Evolutionary conservation across 805 yeast genomes (phyloP), one percentile per base, ranked within the genome.

Genomic region (Starmerella apis): DNA sequence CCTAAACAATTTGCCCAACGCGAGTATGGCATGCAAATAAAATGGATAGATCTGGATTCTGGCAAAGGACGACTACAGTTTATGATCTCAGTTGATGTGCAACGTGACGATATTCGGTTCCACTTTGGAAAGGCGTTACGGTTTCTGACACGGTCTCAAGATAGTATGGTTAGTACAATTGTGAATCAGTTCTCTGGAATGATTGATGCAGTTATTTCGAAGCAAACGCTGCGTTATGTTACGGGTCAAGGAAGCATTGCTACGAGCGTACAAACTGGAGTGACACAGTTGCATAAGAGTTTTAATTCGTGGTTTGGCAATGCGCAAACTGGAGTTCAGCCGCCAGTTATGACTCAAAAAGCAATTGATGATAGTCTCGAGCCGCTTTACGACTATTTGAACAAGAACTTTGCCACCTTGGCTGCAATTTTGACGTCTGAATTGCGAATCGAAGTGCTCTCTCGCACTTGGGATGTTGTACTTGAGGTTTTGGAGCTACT

Each of bases 381-480:
- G 56, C 90, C 94, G 0, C 66, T 86, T 33, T 84, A 81, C 62
- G 82, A 83, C 53, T 83, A 83, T 59, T 68, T 86, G 61, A 83
- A 84, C 58, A 70, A 77, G 44, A 85, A 82, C 58, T 70, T 86
- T 43, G 73, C 73, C 47, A 79, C 81, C 1, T 66, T 86, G 36
- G 86, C 86, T 0, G 68, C 74, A 10, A 72, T 69, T 33, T 64
- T 86, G 36, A 75, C 85, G 0, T 68, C 72, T 18, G 78, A 73
- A 1, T 65, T 82, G 30, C 65, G 82, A 16, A 61, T 75, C 46
- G 75, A 77, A 55, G 84, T 85, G 0, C 82, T 86, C 83, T 60
- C 81, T 1, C 81, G 80, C 46, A 77, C 90, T 0, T 90, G 97
- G 97, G 67, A 69, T n/a, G 79, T 78, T 11, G 78, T 86, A 1